Evolutionary conservation across 2,329 filamentous ascomycete species (phyloP).

Genomic region (Pestalotiopsis fici): DNA sequence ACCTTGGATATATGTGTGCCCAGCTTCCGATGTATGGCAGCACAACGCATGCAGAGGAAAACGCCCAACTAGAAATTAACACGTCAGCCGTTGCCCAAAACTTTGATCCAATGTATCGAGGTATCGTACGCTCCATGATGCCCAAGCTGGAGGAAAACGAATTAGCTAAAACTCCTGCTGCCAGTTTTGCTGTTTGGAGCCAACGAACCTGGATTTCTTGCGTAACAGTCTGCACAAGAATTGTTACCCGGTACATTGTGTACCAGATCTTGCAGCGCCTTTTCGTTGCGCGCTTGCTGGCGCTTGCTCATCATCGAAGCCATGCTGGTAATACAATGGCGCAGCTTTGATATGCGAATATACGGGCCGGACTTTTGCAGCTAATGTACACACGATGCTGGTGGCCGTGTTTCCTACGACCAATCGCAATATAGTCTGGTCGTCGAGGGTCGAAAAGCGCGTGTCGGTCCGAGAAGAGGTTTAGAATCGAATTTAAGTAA

Average conservation of each 20-base stretch:
- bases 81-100: slow-evolving; percentile 8
- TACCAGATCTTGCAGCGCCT: slow-evolving; percentile 84
- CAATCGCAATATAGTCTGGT: neutral
- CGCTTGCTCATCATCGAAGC: slow-evolving; percentile 83
- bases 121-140: slow-evolving; percentile 86
- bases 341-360: neutral
- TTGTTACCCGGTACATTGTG: slow-evolving; percentile 85
- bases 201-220: slow-evolving; percentile 82
- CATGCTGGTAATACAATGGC: slow-evolving; percentile 48
- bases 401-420: neutral
- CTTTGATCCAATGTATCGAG: neutral
- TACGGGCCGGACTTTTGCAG: neutral
- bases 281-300: slow-evolving; percentile 97
- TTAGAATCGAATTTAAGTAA: neutral
- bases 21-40: slow-evolving; percentile 90
- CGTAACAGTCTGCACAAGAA: slow-evolving; percentile 88
- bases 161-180: slow-evolving; percentile 25
- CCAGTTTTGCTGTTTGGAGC: neutral
- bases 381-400: neutral
- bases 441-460: neutral
- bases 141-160: slow-evolving; percentile 67
- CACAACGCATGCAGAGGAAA: slow-evolving; percentile 98
- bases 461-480: neutral
- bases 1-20: slow-evolving; percentile 98
- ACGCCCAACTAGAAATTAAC: slow-evolving; percentile 71